Evolutionary conservation across 2,329 filamentous ascomycete species (phyloP).

Genomic region (Coniella lustricola): DNA sequence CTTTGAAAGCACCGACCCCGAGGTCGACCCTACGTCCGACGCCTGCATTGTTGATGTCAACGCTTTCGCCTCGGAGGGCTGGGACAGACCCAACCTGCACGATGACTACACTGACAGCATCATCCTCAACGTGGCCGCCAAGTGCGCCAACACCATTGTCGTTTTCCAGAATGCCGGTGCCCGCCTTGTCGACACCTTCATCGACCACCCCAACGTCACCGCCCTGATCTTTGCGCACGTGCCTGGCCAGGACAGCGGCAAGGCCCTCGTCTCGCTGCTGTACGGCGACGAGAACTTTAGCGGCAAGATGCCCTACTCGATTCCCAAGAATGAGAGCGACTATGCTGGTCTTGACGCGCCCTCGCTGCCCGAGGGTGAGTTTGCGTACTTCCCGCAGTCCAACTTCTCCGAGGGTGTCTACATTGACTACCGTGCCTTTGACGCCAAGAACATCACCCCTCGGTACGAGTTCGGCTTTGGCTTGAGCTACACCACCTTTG

Average conservation of each 20-base stretch:
- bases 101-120: constrained; percentile 59
- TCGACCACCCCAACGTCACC: constrained; percentile 56
- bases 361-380: constrained; percentile 39
- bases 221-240: constrained; percentile 57
- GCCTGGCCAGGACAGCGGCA: constrained; percentile 55
- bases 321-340: constrained; percentile 47
- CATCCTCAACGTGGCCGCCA: constrained; percentile 48
- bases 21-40: constrained; percentile 43
- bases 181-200: constrained; percentile 52
- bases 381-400: constrained; percentile 40
- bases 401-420: constrained; percentile 44
- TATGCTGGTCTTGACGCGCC: constrained; percentile 39
- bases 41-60: constrained; percentile 63
- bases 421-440: constrained; percentile 49
- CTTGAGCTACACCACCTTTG: constrained; percentile 48
- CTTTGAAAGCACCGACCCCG: constrained; percentile 37
- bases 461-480: constrained; percentile 51
- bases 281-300: constrained; percentile 52
- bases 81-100: constrained; percentile 51
- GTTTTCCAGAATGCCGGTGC: constrained; percentile 57
- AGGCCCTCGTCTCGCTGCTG: constrained; percentile 45
- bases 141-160: constrained; percentile 58
- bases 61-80: constrained; percentile 64
- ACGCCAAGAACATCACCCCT: constrained; percentile 38
- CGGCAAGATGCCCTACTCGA: constrained; percentile 53